Percentiles rank a stretch among this genome's conserved stretches.
Evolutionary conservation across 148 eudicot species (phyloP).

Genomic region (Rhododendron mucronatum): DNA sequence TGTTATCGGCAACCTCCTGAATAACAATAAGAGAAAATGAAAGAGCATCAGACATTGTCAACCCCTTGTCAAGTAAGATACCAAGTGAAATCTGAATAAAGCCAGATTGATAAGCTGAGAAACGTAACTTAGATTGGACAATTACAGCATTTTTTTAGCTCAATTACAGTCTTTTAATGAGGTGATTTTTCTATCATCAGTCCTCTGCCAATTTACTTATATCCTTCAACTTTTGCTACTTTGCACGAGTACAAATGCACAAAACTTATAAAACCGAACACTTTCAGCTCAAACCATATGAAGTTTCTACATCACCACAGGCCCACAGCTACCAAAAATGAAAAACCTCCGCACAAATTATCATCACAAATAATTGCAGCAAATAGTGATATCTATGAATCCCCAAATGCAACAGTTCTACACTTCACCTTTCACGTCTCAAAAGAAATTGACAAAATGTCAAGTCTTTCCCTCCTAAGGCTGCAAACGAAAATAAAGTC

Average conservation of each 20-base stretch:
- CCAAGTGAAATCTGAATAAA: neutral
- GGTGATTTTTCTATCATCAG: neutral
- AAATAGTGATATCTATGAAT: neutral
- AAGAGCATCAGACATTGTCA: neutral
- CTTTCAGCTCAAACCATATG: neutral
- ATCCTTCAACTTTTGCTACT: neutral
- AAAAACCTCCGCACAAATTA: neutral
- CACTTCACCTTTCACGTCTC: neutral
- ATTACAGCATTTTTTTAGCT: no score
- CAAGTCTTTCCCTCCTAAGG: neutral
- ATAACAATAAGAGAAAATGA: neutral
- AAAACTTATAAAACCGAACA: neutral
- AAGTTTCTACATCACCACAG: neutral
- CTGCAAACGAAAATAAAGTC: no score
- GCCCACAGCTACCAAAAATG: neutral
- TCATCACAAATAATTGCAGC: neutral
- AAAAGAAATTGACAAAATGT: neutral
- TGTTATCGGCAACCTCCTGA: conserved; percentile 92
- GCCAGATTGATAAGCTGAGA: neutral
- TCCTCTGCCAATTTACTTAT: neutral
- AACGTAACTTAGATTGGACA: no score
- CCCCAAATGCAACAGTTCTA: neutral
- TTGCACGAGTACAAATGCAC: neutral
- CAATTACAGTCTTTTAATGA: neutral
- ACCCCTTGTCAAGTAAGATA: neutral